Conservation (phyloP, 441 rosid species). For the Gossypium gossypioides region DNA sequence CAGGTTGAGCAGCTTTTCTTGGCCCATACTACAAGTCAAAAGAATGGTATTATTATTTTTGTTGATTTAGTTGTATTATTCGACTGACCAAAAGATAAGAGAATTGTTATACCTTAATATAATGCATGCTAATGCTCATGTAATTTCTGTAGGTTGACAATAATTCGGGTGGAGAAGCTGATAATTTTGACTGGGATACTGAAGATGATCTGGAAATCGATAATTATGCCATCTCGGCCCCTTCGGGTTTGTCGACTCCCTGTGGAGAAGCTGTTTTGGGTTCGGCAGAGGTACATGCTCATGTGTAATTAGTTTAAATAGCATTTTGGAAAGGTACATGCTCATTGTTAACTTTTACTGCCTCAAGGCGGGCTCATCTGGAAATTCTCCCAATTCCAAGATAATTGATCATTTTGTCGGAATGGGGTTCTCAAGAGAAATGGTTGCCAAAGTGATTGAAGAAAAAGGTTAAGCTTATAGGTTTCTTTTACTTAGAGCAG, state of each 20-base stretch:
- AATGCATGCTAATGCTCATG: not conserved
- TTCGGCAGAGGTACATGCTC: slow-evolving; percentile 26
- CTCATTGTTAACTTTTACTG: slow-evolving; percentile 1
- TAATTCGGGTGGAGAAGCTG: slow-evolving; percentile 27
- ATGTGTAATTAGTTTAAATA: not conserved
- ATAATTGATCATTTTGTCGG: slow-evolving; percentile 38
- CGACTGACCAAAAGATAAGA: not conserved
- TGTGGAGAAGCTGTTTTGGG: slow-evolving; percentile 24
- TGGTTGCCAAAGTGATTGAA: slow-evolving; percentile 48
- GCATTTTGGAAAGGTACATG: not conserved
- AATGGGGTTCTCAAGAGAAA: slow-evolving; percentile 57
- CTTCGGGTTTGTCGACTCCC: slow-evolving; percentile 21
- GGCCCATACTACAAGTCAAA: slow-evolving; percentile 1
- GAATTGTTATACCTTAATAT: not conserved
- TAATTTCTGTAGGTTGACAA: slow-evolving; percentile 30
- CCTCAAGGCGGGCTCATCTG: slow-evolving; percentile 38
- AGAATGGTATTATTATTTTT: slow-evolving; percentile 21
- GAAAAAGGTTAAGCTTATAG: slow-evolving; percentile 42
- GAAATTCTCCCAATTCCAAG: slow-evolving; percentile 41
- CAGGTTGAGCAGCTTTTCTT: slow-evolving; percentile 20
- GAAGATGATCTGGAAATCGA: slow-evolving; percentile 61
- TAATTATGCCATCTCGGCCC: slow-evolving; percentile 22
- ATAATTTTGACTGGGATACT: slow-evolving; percentile 44
- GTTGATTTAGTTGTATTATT: not conserved
- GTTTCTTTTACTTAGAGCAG: not conserved